Base-by-base conservation (phyloP, 2,329 filamentous ascomycete species). In the Orbilia blumenaviensis region DNA sequence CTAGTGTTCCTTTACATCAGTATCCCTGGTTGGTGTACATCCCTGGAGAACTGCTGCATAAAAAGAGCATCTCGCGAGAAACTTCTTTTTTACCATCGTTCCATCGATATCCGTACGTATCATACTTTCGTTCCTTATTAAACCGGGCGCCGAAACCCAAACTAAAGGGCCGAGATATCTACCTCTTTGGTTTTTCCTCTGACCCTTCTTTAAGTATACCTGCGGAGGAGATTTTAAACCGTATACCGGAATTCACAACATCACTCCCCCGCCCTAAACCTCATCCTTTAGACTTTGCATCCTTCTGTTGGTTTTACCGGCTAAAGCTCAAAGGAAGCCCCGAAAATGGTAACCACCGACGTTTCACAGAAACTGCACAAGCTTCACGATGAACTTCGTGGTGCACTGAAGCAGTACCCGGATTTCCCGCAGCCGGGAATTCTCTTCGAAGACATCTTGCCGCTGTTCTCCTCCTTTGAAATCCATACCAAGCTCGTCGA, bases 371-470 rank as follows among this genome's bases (percentile, higher is more conserved):
- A 67, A 38, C 58, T 75, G 27, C 48, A 58, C 16, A 68, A 50
- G 58, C 38, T 75, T 32, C 63, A 68, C 54, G 71, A 75, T 41
- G 63, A 75, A 41, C 87, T 94, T 86, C 87, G 89, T 82, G 84
- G 85, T 80, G 88, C 91, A 75, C 88, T 98, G 80, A 92, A 92
- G 84, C 90, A 93, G 83, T 96, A 93, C 85, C 89, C 90, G 81
- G 93, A 98, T 86, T 98, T 97, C 85, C 94, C 94, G 74, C 90
- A 91, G 79, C 90, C 91, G 50, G 94, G 95, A 83, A 94, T 99
- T 82, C 87, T 96, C 81, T 99, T 99, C 84, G 93, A 97, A 86
- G 95, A 99, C 83, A 98, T 99, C 84, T 90, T 99, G 84, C 95
- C 95, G 77, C 90, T 98, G 82, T 98, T 99, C 86, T 89, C 92